These are phyloP conservation scores for Diaporthe eres DNA, from an alignment of 2,329 filamentous ascomycete species.

Conservation along the genomic window DNA sequence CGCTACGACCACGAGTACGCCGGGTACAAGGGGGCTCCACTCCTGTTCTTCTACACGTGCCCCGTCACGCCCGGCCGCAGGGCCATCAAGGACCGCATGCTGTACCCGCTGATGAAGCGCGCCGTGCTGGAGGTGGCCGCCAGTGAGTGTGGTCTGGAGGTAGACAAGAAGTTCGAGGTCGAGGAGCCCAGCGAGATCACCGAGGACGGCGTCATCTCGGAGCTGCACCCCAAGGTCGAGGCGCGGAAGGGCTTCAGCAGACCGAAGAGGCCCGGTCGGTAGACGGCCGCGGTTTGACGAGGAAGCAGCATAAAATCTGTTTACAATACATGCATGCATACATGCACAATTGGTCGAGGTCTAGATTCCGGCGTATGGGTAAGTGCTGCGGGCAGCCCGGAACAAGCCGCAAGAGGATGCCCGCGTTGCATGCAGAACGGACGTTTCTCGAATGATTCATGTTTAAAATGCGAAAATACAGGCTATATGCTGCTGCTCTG, in stretches of 20 bases:
- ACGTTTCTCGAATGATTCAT: background rate
- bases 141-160: conserved; percentile 72
- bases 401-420: background rate
- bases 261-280: conserved; percentile 84
- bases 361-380: background rate
- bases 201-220: conserved; percentile 73
- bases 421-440: background rate
- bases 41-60: conserved; percentile 89
- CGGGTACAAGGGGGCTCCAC: conserved; percentile 66
- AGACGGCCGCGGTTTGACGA: background rate
- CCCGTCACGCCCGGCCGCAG: conserved; percentile 75
- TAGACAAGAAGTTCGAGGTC: conserved; percentile 80
- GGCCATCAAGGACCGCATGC: conserved; percentile 85
- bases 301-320: too few relatives aligned
- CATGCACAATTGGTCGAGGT: background rate
- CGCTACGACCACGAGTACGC: conserved; percentile 72
- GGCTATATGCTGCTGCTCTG: conserved; percentile 33
- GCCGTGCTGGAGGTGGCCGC: conserved; percentile 77
- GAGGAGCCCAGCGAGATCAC: conserved; percentile 79
- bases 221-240: conserved; percentile 78
- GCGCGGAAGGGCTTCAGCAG: conserved; percentile 79
- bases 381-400: background rate
- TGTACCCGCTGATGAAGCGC: conserved; percentile 81
- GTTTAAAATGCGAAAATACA: conserved; percentile 2
- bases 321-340: background rate